These are phyloP conservation scores for Geum urbanum DNA, from an alignment of 306 rosid species.

Conservation along the genomic window DNA sequence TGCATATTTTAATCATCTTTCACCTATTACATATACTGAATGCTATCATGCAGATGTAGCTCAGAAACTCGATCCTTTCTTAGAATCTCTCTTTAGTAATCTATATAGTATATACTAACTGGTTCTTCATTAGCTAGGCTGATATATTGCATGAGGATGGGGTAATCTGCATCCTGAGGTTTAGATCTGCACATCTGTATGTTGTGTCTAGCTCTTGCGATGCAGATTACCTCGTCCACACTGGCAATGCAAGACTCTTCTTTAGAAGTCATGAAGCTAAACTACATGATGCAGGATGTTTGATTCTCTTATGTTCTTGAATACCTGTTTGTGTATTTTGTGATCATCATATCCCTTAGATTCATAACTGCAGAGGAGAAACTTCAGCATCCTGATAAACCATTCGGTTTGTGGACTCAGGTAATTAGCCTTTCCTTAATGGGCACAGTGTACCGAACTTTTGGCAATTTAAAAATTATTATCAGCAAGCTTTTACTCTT, in stretches of 20 bases:
- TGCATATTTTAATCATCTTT: conserved; percentile 15
- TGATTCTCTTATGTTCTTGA: neutral
- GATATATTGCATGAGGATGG: conserved; percentile 34
- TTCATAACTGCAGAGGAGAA: neutral
- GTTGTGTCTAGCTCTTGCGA: conserved; percentile 46
- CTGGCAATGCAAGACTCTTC: conserved; percentile 19
- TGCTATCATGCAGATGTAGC: conserved; percentile 16
- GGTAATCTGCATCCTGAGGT: conserved; percentile 78
- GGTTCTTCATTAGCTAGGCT: neutral
- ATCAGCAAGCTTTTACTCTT: neutral
- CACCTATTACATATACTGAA: conserved; percentile 44
- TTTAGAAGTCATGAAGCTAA: conserved; percentile 6
- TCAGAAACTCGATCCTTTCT: conserved; percentile 23
- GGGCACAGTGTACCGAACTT: neutral
- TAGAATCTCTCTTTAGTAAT: conserved; percentile 3
- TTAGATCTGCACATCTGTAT: conserved; percentile 36
- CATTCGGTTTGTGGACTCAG: neutral
- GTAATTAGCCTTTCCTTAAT: neutral
- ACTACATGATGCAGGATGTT: neutral
- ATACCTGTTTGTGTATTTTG: conserved; percentile 12
- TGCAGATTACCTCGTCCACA: conserved; percentile 45
- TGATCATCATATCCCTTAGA: neutral
- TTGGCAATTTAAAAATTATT: neutral
- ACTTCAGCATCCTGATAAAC: neutral
- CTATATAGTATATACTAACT: neutral